phyloP scores from a whole-genome alignment of 1,139 yeast genomes.

The Candida dubliniensis region DNA sequence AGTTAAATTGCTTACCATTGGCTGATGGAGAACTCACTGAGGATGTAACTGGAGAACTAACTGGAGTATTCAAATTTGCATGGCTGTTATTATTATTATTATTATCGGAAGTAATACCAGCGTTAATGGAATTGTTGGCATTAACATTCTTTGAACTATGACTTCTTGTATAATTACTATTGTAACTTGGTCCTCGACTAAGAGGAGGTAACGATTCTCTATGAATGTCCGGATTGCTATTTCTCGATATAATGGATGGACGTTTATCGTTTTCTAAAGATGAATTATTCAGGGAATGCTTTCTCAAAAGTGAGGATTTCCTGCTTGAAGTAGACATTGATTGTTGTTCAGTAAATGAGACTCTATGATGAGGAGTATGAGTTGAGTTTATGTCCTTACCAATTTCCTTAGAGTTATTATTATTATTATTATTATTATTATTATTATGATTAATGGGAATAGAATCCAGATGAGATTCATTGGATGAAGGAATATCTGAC shows the following conservation, averaged over 20 bases:
- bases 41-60: not conserved
- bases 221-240: not conserved
- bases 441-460: too few relatives aligned
- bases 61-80: too few relatives aligned
- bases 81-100: too few relatives aligned
- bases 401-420: too few relatives aligned
- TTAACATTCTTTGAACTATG: not conserved
- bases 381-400: not conserved
- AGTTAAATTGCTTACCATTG: constrained; percentile 1
- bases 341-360: not conserved
- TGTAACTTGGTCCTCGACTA: not conserved
- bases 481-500: too few relatives aligned
- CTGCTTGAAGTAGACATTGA: constrained; percentile 10
- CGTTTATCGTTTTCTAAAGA: not conserved
- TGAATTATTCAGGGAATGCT: constrained; percentile 14
- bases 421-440: too few relatives aligned
- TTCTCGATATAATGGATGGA: not conserved
- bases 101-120: too few relatives aligned
- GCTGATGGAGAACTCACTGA: not conserved
- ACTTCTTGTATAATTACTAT: not conserved
- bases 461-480: too few relatives aligned
- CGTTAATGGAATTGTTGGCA: too few relatives aligned
- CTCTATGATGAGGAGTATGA: not conserved
- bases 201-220: not conserved
- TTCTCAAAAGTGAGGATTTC: constrained; percentile 19